Evolutionary conservation across 129 eudicot genomes (phyloP).

Genomic region (Dittrichia graveolens): DNA sequence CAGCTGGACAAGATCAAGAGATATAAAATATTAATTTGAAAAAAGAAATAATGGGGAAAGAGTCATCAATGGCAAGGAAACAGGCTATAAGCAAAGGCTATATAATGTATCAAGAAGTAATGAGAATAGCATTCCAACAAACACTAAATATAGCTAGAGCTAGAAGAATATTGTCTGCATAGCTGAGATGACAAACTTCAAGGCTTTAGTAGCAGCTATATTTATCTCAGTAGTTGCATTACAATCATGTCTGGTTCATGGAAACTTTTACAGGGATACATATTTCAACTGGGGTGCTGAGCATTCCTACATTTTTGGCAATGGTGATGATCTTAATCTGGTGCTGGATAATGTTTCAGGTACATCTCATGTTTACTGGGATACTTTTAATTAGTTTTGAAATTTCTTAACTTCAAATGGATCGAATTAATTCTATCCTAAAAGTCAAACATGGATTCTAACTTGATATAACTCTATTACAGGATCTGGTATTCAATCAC

Average conservation of each 20-base stretch:
- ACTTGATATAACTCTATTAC: conserved; percentile 10
- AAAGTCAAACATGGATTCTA: background rate
- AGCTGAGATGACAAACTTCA: conserved; percentile 38
- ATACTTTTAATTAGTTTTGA: background rate
- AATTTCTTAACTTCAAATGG: background rate
- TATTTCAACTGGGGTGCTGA: conserved; percentile 50
- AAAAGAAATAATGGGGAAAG: background rate
- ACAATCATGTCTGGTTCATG: conserved; percentile 40
- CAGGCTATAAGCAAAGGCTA: conserved; percentile 12
- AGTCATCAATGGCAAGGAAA: conserved; percentile 23
- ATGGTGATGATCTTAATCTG: conserved; percentile 49
- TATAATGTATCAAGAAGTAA: conserved; percentile 25
- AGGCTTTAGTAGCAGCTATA: conserved; percentile 24
- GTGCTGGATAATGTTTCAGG: conserved; percentile 56
- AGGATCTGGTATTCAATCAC: conserved; percentile 66
- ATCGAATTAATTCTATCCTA: background rate
- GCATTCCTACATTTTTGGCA: conserved; percentile 34
- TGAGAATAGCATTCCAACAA: conserved; percentile 12
- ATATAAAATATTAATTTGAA: background rate
- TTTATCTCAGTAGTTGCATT: conserved; percentile 36
- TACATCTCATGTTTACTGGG: conserved; percentile 5
- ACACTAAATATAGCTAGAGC: background rate
- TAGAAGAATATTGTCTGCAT: background rate
- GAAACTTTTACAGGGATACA: conserved; percentile 34
- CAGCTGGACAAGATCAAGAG: conserved; percentile 19